These are phyloP conservation scores for Zostera marina DNA, from an alignment of 116 monocot genomes.

Conservation along the genomic window DNA sequence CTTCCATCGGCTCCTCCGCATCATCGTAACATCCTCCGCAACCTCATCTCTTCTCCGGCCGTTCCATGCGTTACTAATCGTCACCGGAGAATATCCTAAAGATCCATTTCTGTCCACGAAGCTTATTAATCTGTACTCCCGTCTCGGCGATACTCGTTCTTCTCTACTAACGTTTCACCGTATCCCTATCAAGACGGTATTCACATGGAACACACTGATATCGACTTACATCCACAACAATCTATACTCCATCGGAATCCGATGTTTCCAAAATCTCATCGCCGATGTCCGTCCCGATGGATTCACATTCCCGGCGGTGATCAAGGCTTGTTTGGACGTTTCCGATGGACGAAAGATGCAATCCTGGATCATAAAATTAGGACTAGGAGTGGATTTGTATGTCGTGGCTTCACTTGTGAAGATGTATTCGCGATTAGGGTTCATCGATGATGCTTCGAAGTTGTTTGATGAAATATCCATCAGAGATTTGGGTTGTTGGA, in stretches of 20 bases:
- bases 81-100: slow-evolving; percentile 9
- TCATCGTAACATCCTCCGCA: slow-evolving; percentile 5
- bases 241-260: slow-evolving; percentile 13
- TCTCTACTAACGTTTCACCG: slow-evolving; percentile 20
- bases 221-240: slow-evolving; percentile 20
- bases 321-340: slow-evolving; percentile 24
- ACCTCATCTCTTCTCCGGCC: slow-evolving; percentile 2
- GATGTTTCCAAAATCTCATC: slow-evolving; percentile 24
- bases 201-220: slow-evolving; percentile 47
- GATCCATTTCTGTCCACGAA: slow-evolving; percentile 13
- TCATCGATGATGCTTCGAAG: slow-evolving; percentile 22
- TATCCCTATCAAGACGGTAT: slow-evolving; percentile 14
- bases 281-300: slow-evolving; percentile 27
- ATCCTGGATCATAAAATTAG: slow-evolving; percentile 25
- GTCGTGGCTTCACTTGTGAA: slow-evolving; percentile 40
- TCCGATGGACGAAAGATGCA: slow-evolving; percentile 20
- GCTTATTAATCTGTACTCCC: slow-evolving; percentile 24
- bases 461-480: slow-evolving; percentile 45
- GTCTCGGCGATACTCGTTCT: slow-evolving; percentile 26
- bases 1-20: slow-evolving; percentile 11
- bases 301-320: slow-evolving; percentile 54
- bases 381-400: slow-evolving; percentile 20
- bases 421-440: slow-evolving; percentile 30
- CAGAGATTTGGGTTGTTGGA: slow-evolving; percentile 56
- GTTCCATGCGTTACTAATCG: slow-evolving; percentile 20